Conservation (phyloP, 768 basidiomycete species). For the Psilocybe sp. region DNA sequence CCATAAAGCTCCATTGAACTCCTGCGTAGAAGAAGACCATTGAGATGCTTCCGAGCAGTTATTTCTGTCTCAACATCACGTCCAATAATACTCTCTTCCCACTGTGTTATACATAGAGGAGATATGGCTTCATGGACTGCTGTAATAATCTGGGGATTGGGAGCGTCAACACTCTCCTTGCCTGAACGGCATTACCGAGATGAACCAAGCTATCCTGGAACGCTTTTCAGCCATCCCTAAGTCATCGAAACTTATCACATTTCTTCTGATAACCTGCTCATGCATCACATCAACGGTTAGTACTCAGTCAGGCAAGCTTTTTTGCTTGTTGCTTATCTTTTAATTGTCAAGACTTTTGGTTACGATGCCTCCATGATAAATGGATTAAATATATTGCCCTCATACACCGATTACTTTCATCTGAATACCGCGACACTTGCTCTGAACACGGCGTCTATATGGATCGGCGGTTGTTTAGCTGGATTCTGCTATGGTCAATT, state of each 20-base stretch:
- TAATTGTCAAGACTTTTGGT: constrained; percentile 10
- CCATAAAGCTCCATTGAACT: no score
- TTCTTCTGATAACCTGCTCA: constrained; percentile 13
- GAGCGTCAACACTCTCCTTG: no score
- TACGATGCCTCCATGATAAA: constrained; percentile 18
- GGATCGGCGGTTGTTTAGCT: constrained; percentile 14
- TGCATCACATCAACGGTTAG: constrained; percentile 16
- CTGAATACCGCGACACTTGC: constrained; percentile 12
- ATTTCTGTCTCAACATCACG: no score
- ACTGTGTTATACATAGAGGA: no score
- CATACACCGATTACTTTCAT: constrained; percentile 14
- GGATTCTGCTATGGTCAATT: constrained; percentile 9
- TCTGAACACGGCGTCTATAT: constrained; percentile 15
- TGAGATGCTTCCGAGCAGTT: no score
- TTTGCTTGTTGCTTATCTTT: background rate
- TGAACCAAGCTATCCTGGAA: constrained; percentile 9
- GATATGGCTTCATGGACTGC: no score
- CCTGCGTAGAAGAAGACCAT: no score
- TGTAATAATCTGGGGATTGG: no score
- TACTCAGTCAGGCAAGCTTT: background rate
- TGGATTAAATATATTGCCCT: constrained; percentile 15
- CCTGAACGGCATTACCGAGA: background rate
- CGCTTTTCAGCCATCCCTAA: constrained; percentile 6
- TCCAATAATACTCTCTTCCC: no score
- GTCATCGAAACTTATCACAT: constrained; percentile 11